Percentiles rank a stretch among this genome's conserved stretches.
phyloP scores from a whole-genome alignment of 225 moss, liverwort and hornwort genomes.

The Pseudoscleropodium purum region DNA sequence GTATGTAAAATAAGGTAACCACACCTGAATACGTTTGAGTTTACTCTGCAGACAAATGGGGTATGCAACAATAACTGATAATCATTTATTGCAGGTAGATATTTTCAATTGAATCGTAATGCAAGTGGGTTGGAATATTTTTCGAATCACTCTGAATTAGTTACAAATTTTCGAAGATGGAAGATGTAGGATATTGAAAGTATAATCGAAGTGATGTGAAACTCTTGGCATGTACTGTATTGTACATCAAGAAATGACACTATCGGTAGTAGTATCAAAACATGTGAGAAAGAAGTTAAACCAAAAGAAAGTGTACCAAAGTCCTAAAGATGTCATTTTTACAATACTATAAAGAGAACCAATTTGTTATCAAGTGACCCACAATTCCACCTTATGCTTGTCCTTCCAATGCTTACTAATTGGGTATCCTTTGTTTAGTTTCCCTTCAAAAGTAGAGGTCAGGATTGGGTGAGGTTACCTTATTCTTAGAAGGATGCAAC shows the following conservation, averaged over 20 bases:
- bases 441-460: not conserved
- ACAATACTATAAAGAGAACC: rapidly evolving
- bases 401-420: not conserved
- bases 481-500: no score
- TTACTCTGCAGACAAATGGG: not conserved
- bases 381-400: not conserved
- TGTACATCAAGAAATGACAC: no score
- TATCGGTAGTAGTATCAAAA: not conserved
- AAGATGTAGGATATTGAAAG: not conserved
- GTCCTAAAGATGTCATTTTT: not conserved
- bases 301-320: not conserved
- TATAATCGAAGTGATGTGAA: not conserved
- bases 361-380: not conserved
- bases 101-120: not conserved
- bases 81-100: not conserved
- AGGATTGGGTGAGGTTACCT: not conserved
- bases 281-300: not conserved
- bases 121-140: not conserved
- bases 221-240: no score
- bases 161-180: no score
- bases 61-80: not conserved
- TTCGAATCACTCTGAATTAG: not conserved
- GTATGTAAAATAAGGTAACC: no score
- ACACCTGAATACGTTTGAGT: no score
- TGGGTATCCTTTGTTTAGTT: not conserved